These are phyloP conservation scores for Trichoderma breve DNA, from an alignment of 2,329 filamentous ascomycete species.

Conservation along the genomic window DNA sequence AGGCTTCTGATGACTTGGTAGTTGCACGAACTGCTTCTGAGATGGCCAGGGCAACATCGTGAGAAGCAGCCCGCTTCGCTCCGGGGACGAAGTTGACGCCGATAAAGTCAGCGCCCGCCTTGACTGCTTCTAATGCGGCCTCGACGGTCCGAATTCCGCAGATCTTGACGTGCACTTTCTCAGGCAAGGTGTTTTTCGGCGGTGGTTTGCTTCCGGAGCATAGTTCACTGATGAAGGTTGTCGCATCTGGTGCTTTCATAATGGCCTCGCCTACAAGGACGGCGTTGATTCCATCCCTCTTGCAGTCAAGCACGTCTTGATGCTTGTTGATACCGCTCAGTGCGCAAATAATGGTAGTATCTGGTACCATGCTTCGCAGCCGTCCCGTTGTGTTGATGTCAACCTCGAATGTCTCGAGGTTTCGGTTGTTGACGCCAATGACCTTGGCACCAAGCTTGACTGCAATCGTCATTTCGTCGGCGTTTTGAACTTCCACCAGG, in stretches of 20 bases:
- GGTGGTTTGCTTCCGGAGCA: slow-evolving; percentile 57
- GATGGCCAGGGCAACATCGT: slow-evolving; percentile 77
- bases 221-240: slow-evolving; percentile 78
- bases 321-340: slow-evolving; percentile 90
- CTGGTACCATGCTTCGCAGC: slow-evolving; percentile 80
- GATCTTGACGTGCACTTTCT: slow-evolving; percentile 77
- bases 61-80: slow-evolving; percentile 73
- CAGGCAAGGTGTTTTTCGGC: slow-evolving; percentile 34
- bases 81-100: slow-evolving; percentile 89
- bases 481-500: slow-evolving; percentile 92
- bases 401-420: slow-evolving; percentile 94
- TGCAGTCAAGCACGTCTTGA: slow-evolving; percentile 83
- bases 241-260: slow-evolving; percentile 84
- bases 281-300: slow-evolving; percentile 85
- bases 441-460: slow-evolving; percentile 83
- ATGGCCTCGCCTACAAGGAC: slow-evolving; percentile 93
- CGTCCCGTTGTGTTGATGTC: slow-evolving; percentile 90
- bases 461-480: slow-evolving; percentile 87
- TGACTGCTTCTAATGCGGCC: slow-evolving; percentile 74
- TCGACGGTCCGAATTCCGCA: slow-evolving; percentile 86
- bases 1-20: slow-evolving; percentile 46
- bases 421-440: slow-evolving; percentile 97
- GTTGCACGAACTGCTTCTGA: slow-evolving; percentile 73
- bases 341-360: slow-evolving; percentile 85
- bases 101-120: slow-evolving; percentile 85